A percentile compares a stretch with the other conserved stretches of the same genome.
These are phyloP conservation scores for Colletotrichum phormii DNA, from an alignment of 2,329 filamentous ascomycete species.

Conservation along the genomic window DNA sequence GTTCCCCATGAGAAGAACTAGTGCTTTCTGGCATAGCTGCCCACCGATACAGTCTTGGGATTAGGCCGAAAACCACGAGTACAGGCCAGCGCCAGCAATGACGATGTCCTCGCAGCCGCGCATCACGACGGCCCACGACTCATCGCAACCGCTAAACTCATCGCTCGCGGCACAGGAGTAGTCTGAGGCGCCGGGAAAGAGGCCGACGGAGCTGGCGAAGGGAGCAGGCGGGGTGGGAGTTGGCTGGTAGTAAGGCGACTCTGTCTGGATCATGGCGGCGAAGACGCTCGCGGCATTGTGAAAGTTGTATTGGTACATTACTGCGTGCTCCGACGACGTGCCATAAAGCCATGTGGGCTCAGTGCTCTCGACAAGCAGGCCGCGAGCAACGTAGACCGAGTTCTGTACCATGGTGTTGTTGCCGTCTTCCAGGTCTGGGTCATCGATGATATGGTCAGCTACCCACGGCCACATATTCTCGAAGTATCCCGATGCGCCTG, in stretches of 20 bases:
- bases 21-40: constrained; percentile 41
- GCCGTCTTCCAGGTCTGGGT: constrained; percentile 53
- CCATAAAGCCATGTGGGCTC: constrained; percentile 53
- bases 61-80: constrained; percentile 43
- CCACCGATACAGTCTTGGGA: constrained; percentile 35
- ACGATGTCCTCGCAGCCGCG: constrained; percentile 35
- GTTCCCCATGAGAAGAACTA: constrained; percentile 40
- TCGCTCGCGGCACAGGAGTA: constrained; percentile 33
- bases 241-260: constrained; percentile 71
- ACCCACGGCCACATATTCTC: constrained; percentile 75
- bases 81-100: constrained; percentile 42
- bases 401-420: constrained; percentile 65
- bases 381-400: constrained; percentile 49
- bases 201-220: constrained; percentile 27
- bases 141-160: constrained; percentile 38
- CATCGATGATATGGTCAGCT: constrained; percentile 68
- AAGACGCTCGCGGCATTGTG: constrained; percentile 59
- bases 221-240: constrained; percentile 45
- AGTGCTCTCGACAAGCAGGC: constrained; percentile 48
- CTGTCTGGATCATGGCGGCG: constrained; percentile 74
- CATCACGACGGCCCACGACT: constrained; percentile 41
- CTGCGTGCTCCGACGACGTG: constrained; percentile 61
- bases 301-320: constrained; percentile 65
- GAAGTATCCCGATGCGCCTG: constrained; percentile 59
- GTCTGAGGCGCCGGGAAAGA: constrained; percentile 30